Conservation (phyloP, 768 basidiomycete genomes). For the Sporobolomyces phaffii region DNA sequence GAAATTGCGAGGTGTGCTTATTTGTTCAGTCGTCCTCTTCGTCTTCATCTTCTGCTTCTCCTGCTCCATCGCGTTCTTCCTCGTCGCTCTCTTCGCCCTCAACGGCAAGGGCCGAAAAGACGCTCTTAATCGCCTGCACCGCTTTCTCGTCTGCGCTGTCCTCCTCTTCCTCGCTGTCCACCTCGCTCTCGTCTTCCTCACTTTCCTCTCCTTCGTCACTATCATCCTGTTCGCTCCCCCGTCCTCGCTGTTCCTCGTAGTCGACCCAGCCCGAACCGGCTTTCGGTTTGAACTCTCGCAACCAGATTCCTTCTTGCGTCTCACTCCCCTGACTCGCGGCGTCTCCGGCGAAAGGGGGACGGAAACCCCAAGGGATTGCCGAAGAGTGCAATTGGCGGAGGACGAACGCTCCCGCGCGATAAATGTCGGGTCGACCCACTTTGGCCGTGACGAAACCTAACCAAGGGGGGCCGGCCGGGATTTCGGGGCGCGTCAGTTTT, state of each 20-base stretch:
- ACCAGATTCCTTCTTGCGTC: constrained; percentile 31
- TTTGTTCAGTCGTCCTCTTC: not conserved
- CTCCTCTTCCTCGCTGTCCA: constrained; percentile 20
- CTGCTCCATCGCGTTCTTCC: not conserved
- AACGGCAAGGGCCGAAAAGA: constrained; percentile 31
- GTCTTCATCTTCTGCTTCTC: not conserved
- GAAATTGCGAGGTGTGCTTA: too few species aligned
- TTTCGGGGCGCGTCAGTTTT: too few species aligned
- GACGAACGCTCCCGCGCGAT: constrained; percentile 61
- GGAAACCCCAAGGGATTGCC: constrained; percentile 34
- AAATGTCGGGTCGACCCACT: constrained; percentile 78
- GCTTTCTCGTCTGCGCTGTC: constrained; percentile 33
- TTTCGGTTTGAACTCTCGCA: constrained; percentile 14
- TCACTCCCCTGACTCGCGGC: not conserved
- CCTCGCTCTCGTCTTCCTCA: not conserved
- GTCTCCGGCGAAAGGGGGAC: constrained; percentile 19
- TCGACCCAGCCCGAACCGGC: not conserved
- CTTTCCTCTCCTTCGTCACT: not conserved
- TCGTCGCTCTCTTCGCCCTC: constrained; percentile 12
- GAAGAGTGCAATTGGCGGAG: constrained; percentile 38
- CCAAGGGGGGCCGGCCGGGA: too few species aligned
- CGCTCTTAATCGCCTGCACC: constrained; percentile 19
- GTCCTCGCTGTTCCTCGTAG: not conserved
- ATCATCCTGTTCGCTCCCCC: not conserved
- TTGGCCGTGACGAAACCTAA: constrained; percentile 63